Evolutionary conservation across 2,329 filamentous ascomycete species (phyloP).

Genomic region (Cylindrodendrum hubeiense): DNA sequence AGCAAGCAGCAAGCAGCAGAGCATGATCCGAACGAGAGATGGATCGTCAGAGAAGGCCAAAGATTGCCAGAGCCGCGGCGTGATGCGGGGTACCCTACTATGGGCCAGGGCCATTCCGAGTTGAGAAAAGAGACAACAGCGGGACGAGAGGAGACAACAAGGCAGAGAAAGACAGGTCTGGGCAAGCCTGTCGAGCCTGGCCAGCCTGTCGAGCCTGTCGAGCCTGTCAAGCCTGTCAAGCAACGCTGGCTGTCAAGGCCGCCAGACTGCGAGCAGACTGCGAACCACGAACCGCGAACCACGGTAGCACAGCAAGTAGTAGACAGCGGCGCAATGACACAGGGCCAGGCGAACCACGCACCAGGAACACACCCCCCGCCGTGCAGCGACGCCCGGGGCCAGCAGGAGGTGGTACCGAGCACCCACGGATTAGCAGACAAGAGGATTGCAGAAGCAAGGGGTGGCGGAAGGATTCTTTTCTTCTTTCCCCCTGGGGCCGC

Average conservation of each 20-base stretch:
- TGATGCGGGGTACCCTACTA: constrained; percentile 26
- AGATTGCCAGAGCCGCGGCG: constrained; percentile 18
- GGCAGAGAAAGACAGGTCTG: background rate
- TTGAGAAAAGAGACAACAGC: constrained; percentile 26
- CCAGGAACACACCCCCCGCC: background rate
- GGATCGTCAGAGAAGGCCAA: constrained; percentile 26
- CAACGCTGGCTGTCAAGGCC: too few species aligned
- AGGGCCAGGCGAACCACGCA: background rate
- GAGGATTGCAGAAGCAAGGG: background rate
- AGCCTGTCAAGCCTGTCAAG: too few species aligned
- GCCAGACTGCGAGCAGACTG: too few species aligned
- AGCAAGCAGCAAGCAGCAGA: too few species aligned
- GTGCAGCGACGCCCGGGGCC: background rate
- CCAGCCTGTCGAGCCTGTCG: too few species aligned
- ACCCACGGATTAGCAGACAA: too few species aligned
- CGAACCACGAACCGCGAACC: background rate
- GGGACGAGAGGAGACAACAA: constrained; percentile 7
- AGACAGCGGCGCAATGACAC: background rate
- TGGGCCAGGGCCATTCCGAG: background rate
- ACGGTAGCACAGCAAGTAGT: too few species aligned
- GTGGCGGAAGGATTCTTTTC: background rate
- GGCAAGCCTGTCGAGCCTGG: background rate
- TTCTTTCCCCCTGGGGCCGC: background rate
- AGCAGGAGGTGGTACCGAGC: background rate
- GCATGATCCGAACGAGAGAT: background rate